Evolutionary conservation across 768 basidiomycete species (phyloP).

Genomic region (Lentinula lateritia): DNA sequence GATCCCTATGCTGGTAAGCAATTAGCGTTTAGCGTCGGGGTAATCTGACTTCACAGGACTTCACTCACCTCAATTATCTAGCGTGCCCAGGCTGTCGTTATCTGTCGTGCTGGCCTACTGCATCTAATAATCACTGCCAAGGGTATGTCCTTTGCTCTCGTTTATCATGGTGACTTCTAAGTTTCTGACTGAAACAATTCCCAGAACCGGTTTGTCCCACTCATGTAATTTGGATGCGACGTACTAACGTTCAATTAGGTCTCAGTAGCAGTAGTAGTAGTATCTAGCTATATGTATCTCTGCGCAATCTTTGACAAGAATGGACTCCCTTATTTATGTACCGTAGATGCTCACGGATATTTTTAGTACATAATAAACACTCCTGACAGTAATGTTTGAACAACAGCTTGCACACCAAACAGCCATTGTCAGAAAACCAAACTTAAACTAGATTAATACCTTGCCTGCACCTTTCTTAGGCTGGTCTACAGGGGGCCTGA

Average conservation of each 20-base stretch:
- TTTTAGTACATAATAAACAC: too few species aligned
- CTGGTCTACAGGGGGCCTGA: background rate
- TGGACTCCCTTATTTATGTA: too few species aligned
- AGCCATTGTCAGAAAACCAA: too few species aligned
- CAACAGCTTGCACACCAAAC: too few species aligned
- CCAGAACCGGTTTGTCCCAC: constrained; percentile 1
- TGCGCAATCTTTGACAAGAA: background rate
- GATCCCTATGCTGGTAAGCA: constrained; percentile 77
- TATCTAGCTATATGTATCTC: background rate
- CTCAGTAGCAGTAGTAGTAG: constrained; percentile 2
- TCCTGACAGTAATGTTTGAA: too few species aligned
- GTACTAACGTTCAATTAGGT: background rate
- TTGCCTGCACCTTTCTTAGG: background rate
- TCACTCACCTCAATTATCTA: constrained; percentile 18
- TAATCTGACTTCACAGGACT: background rate
- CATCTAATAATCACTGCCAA: constrained; percentile 63
- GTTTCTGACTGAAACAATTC: background rate
- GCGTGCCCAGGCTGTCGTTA: constrained; percentile 88
- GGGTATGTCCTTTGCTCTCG: constrained; percentile 29
- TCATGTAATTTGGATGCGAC: background rate
- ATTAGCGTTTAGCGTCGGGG: background rate
- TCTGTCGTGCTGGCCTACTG: constrained; percentile 82
- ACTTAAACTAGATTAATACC: background rate
- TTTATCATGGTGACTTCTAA: background rate
- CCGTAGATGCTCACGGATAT: background rate